Evolutionary conservation across 495 filamentous ascomycete genomes (phyloP), one percentile per base, ranked within the genome.

Genomic region (Glarea lozoyensis): DNA sequence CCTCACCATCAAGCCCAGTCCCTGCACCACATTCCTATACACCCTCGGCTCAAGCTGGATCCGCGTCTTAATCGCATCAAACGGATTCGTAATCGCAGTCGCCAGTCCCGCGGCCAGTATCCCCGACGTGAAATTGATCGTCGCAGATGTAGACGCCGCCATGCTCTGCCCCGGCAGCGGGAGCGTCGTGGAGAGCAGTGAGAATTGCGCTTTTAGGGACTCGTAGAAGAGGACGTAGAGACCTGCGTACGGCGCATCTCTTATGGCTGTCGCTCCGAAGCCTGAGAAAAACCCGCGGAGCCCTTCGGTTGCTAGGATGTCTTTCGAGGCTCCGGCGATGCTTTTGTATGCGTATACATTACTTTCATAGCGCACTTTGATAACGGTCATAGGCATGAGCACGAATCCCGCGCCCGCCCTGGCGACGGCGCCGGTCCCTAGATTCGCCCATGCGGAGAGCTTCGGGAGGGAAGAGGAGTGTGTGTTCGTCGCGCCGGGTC

Each of bases 191-290:
- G 44, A 37, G 4, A 57, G 12, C 15, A 54, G 50, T 11, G 71
- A 72, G 4, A 96, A 61, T 2, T 67, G 62, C 34, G 72, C 74
- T 61, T 99, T 99, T 40, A 75, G 64, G 53, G 90, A 81, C 60
- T 99, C 92, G 64, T 99, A 99, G 47, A 94, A 86, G 15, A 95
- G 62, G 0, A 99, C 86, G 58, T 99, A 99, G 0, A 96, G 66
- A 0, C 92, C 92, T 0, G 93, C 92, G 59, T 96, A 97, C 1
- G 92, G 92, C 3, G 89, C 93, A 60, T 99, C 92, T 18, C 92
- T 71, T 15, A 94, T 74, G 1, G 93, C 88, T 0, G 92, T 99
- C 0, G 90, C 93, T 29, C 92, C 92, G 56, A 90, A 93, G 1
- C 92, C 93, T 1, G 83, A 72, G 53, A 99, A 96, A 59, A 99